Conservation (phyloP, 2,329 filamentous ascomycete species). For the Metarhizium anisopliae region DNA sequence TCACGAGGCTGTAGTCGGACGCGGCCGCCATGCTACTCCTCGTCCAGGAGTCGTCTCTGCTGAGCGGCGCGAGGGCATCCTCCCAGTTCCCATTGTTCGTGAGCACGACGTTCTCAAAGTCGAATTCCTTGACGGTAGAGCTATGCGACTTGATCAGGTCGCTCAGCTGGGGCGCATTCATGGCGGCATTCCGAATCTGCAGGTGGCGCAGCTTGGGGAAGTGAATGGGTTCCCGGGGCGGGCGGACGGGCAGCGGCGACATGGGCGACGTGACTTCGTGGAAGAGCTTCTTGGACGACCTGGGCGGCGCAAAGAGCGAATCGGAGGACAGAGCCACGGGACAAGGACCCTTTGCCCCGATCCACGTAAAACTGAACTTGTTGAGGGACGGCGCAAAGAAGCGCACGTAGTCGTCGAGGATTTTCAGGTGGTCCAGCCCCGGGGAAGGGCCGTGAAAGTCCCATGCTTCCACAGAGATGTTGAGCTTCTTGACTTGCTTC, state of each 20-base stretch:
- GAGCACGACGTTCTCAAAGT: constrained; percentile 69
- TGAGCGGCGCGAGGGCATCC: constrained; percentile 65
- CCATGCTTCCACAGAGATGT: constrained; percentile 64
- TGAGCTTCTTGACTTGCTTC: constrained; percentile 67
- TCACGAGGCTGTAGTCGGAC: constrained; percentile 24
- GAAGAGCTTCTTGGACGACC: constrained; percentile 48
- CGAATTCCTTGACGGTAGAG: constrained; percentile 62
- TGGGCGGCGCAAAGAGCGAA: constrained; percentile 53
- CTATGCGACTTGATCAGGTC: constrained; percentile 60
- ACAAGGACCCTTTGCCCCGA: constrained; percentile 64
- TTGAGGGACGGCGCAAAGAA: constrained; percentile 57
- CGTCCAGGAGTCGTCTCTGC: constrained; percentile 32
- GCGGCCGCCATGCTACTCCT: constrained; percentile 18
- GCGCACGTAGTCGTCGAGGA: constrained; percentile 73
- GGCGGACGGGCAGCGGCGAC: constrained; percentile 48
- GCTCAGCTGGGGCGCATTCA: constrained; percentile 63
- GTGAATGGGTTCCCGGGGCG: constrained; percentile 45
- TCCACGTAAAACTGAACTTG: constrained; percentile 70
- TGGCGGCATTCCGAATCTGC: constrained; percentile 61
- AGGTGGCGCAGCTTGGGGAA: constrained; percentile 62
- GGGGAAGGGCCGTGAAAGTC: constrained; percentile 51
- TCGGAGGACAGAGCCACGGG: constrained; percentile 64
- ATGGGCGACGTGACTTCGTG: constrained; percentile 56
- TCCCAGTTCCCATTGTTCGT: constrained; percentile 67
- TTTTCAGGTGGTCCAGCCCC: constrained; percentile 62